Conservation (phyloP, 768 basidiomycete species). For the Boletus insuetus region DNA sequence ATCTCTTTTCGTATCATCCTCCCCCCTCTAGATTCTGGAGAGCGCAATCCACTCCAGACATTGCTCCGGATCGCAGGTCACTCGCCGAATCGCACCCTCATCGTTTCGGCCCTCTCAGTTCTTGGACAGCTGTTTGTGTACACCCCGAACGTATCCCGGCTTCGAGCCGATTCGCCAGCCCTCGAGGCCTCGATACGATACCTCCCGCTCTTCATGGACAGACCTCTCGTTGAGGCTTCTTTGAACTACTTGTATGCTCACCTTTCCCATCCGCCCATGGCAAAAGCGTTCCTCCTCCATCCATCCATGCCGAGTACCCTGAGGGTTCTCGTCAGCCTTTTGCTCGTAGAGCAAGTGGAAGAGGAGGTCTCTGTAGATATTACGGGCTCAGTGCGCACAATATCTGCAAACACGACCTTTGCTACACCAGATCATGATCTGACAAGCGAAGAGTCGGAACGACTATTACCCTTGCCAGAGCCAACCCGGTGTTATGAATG, state of each 20-base stretch:
- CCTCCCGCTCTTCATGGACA: slow-evolving; percentile 71
- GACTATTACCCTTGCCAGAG: slow-evolving; percentile 56
- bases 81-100: slow-evolving; percentile 72
- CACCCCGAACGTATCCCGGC: slow-evolving; percentile 52
- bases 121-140: slow-evolving; percentile 63
- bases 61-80: slow-evolving; percentile 53
- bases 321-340: slow-evolving; percentile 61
- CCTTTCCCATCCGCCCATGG: slow-evolving; percentile 70
- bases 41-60: slow-evolving; percentile 52
- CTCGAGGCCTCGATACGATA: slow-evolving; percentile 64
- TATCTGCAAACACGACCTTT: slow-evolving; percentile 49
- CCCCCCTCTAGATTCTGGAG: slow-evolving; percentile 33
- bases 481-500: slow-evolving; percentile 84
- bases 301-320: slow-evolving; percentile 68
- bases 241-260: slow-evolving; percentile 76
- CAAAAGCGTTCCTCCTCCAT: slow-evolving; percentile 73
- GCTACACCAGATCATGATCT: slow-evolving; percentile 60
- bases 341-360: slow-evolving; percentile 71
- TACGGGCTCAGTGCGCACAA: slow-evolving; percentile 56
- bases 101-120: slow-evolving; percentile 60
- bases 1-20: slow-evolving; percentile 49
- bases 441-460: slow-evolving; percentile 65
- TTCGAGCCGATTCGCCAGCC: slow-evolving; percentile 55
- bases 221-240: slow-evolving; percentile 63
- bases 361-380: slow-evolving; percentile 64